Base-by-base conservation (phyloP, 306 rosid genomes). In the Betula pendula region DNA sequence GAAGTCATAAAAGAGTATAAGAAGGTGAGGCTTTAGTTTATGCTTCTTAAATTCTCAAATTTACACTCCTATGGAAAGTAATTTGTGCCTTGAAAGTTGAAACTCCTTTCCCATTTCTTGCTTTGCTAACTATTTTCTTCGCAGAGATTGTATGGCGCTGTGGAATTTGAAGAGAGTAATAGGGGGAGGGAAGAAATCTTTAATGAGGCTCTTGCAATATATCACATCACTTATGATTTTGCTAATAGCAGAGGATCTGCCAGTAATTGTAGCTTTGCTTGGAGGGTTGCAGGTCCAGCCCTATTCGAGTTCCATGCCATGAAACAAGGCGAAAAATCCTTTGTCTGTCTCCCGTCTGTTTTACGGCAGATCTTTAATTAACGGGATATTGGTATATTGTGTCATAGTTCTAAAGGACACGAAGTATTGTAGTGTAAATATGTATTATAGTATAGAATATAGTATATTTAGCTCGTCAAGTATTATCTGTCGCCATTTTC, bases 281-380 rank as follows among this genome's bases (percentile, higher is more conserved):
- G 95, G 97, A 89, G 55, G 78, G 73, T 90, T 80, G 97, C 94
- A 0, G 94, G 97, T 25, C 35, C 89, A 25, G 86, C 93, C 44
- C 89, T 90, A 14, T 27, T 70, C 10, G 70, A 77, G 22, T 67
- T 77, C 27, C 73, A 70, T 74, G 56, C 45, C 38, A 71, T 38
- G 15, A 79, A 84, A 72, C 86, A 70, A n/a, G 76, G 72, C 44
- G 86, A 62, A 38, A 81, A 42, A n/a, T 3, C 72, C 48, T 60
- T 88, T 68, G 2, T 48, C 14, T 77, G 79, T 71, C 50, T 31
- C 25, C 70, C 82, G 10, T 77, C 85, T 47, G 90, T 85, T n/a
- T 16, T 91, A 76, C 87, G 88, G 13, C 94, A 90, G 77, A 47
- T 86, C 8, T 55, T 80, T 44, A 68, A 85, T 31, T 76, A 29